A percentile compares a stretch with the other conserved stretches of the same genome.
These are phyloP conservation scores for Quercus wislizeni DNA, from an alignment of 306 rosid genomes.

Conservation along the genomic window DNA sequence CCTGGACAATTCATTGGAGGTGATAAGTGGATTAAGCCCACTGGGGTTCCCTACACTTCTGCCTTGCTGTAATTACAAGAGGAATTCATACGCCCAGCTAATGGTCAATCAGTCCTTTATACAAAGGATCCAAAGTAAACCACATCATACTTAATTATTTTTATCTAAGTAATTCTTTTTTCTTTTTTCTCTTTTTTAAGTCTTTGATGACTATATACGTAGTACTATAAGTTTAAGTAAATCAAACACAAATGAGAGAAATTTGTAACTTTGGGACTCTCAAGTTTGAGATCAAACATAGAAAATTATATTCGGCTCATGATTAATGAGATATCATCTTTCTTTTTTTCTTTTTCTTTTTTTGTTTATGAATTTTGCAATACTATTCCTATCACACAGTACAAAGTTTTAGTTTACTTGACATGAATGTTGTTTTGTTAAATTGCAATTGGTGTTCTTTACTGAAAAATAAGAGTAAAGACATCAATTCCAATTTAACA, in stretches of 20 bases:
- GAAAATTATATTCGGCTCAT: too few species aligned
- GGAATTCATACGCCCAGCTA: background rate
- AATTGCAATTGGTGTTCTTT: too few species aligned
- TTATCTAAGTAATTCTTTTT: background rate
- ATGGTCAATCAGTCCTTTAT: background rate
- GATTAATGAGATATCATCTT: too few species aligned
- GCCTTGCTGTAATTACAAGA: constrained; percentile 13
- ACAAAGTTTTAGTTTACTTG: too few species aligned
- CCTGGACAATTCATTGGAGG: constrained; percentile 37
- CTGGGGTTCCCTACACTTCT: constrained; percentile 40
- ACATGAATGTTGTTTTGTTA: too few species aligned
- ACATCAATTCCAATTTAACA: too few species aligned
- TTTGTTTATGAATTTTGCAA: too few species aligned
- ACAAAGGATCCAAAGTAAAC: background rate
- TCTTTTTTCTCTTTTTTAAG: background rate
- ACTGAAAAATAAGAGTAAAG: too few species aligned
- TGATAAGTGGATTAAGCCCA: constrained; percentile 50
- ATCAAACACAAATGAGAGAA: background rate
- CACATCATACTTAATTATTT: background rate
- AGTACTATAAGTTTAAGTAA: background rate
- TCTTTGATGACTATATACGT: background rate
- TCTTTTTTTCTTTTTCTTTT: too few species aligned
- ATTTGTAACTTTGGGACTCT: background rate
- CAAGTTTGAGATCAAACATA: background rate
- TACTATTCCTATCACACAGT: too few species aligned